Evolutionary conservation across 129 eudicot genomes (phyloP), one percentile per base, ranked within the genome.

Genomic region (Helianthus tuberosus): DNA sequence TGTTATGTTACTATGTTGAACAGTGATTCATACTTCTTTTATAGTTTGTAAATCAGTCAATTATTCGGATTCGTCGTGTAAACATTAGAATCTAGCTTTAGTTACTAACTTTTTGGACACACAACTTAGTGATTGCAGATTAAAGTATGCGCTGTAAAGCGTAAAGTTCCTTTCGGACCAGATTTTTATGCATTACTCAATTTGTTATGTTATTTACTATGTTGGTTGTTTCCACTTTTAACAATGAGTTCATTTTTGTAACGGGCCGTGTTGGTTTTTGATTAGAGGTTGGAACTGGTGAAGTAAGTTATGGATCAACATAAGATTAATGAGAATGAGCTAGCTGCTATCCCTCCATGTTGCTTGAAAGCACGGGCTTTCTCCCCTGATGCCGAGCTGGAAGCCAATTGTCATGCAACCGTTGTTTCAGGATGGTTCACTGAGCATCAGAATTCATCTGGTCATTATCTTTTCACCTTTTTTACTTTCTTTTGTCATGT

Each of bases 391-490:
- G 91, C 93, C 29, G 93, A 84, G 67, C 78, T 83, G 57, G 96
- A 85, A 61, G 93, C 89, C 59, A 86, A 79, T 38, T 86, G 96
- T 77, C 96, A 93, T 69, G 79, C 92, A 48, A 94, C 97, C 0
- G 96, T 91, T 79, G 91, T 91, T 79, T 88, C 98, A 3, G 99
- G 99, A 77, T 94, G 99, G 99, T 94, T 94, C 84, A 81, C 97
- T 16, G 83, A 75, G 64, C 79, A 63, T 23, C 84, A 69, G 66
- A 77, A 73, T 53, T 64, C 81, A 68, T 72, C 88, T 55, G 97
- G 97, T 93, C 35, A 62, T 70, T 80, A 82, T 64, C 29, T 59
- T 69, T 17, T 73, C 39, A 20, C 41, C 53, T 66, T 66, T 2
- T 27, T 76, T 13, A 20, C 11, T 36, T 29, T 72, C 39, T 15